These are phyloP conservation scores for Cyberlindnera saturnus DNA, from an alignment of 805 yeast genomes.

Conservation along the genomic window DNA sequence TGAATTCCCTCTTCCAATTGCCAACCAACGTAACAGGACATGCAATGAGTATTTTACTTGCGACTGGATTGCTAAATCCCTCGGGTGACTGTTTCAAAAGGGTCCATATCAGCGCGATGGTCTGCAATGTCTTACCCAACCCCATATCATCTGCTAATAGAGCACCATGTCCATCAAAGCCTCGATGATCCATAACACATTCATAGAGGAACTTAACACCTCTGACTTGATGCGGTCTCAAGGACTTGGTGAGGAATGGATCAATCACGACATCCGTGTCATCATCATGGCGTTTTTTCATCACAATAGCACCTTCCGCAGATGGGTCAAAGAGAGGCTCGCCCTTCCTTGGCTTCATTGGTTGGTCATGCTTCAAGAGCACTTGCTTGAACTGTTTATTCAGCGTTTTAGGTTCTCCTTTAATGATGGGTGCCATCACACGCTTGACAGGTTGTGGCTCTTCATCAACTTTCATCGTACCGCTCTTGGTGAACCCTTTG, in stretches of 20 bases:
- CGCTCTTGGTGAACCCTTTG: slow-evolving; percentile 7
- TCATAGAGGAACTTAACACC: slow-evolving; percentile 81
- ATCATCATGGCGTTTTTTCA: slow-evolving; percentile 28
- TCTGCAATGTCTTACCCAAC: slow-evolving; percentile 80
- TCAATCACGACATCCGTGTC: slow-evolving; percentile 52
- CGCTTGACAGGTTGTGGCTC: not conserved
- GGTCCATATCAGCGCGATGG: slow-evolving; percentile 83
- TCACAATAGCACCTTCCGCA: slow-evolving; percentile 32
- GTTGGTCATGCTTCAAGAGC: slow-evolving; percentile 15
- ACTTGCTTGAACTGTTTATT: slow-evolving; percentile 23
- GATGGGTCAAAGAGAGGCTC: slow-evolving; percentile 36
- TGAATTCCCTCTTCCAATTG: slow-evolving; percentile 86
- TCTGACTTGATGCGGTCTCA: slow-evolving; percentile 84
- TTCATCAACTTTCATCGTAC: slow-evolving; percentile 1
- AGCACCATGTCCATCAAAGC: slow-evolving; percentile 56
- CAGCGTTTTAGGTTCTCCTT: slow-evolving; percentile 7
- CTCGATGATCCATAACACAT: slow-evolving; percentile 68
- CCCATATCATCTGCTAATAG: slow-evolving; percentile 98
- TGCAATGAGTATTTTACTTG: slow-evolving; percentile 64
- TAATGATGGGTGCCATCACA: not conserved
- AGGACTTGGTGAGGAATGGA: slow-evolving; percentile 41
- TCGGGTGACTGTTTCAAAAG: slow-evolving; percentile 56
- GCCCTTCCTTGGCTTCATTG: slow-evolving; percentile 7
- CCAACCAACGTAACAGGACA: slow-evolving; percentile 87
- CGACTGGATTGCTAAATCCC: slow-evolving; percentile 29